These are phyloP conservation scores for Sphenostylis stenocarpa DNA, from an alignment of 306 rosid genomes.

Conservation along the genomic window DNA sequence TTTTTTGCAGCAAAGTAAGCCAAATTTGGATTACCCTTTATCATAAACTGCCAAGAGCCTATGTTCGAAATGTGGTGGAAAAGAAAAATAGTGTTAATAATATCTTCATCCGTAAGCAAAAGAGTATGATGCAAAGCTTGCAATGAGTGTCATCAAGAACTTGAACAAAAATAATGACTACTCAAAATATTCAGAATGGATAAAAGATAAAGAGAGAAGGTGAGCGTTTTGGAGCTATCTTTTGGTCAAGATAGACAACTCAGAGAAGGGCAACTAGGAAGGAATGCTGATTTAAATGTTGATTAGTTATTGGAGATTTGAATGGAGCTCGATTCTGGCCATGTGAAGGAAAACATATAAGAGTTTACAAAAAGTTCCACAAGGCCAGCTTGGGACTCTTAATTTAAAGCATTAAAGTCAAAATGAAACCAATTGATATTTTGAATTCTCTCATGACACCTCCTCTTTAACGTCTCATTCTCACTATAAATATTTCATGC, in stretches of 20 bases:
- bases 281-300: slow-evolving; percentile 22
- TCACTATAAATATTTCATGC: slow-evolving; percentile 39
- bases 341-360: slow-evolving; percentile 32
- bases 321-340: slow-evolving; percentile 28
- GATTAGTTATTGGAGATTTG: slow-evolving; percentile 39
- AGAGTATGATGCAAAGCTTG: slow-evolving; percentile 29
- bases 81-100: slow-evolving; percentile 22
- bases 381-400: slow-evolving; percentile 53
- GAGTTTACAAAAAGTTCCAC: neutral
- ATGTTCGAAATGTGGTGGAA: slow-evolving; percentile 23
- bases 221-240: slow-evolving; percentile 36
- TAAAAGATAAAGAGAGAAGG: neutral
- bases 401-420: slow-evolving; percentile 28
- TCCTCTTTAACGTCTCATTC: slow-evolving; percentile 49
- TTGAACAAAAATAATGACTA: slow-evolving; percentile 17
- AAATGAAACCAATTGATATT: slow-evolving; percentile 27
- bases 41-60: no score
- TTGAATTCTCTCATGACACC: slow-evolving; percentile 64
- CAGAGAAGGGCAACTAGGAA: neutral
- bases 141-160: slow-evolving; percentile 26
- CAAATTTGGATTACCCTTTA: slow-evolving; percentile 32
- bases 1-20: slow-evolving; percentile 3
- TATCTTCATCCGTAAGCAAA: neutral
- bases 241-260: slow-evolving; percentile 48
- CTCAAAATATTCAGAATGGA: neutral